These are phyloP conservation scores for Calonectria ilicicola DNA, from an alignment of 2,329 filamentous ascomycete species.

Conservation along the genomic window DNA sequence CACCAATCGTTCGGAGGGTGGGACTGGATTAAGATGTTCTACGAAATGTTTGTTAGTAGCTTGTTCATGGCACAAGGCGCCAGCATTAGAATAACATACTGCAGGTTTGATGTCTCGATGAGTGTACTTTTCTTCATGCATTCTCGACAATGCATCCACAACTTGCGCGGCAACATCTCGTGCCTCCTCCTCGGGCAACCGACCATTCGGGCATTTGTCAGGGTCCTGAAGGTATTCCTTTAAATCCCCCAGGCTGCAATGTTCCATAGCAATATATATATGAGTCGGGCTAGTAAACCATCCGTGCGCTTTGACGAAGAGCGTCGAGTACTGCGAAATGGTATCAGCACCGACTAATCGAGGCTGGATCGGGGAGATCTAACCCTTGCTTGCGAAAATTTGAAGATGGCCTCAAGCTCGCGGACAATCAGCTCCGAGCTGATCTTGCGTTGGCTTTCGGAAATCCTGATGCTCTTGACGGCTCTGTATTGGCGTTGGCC, in stretches of 20 bases:
- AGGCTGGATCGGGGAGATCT: neutral
- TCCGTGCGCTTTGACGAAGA: slow-evolving; percentile 1
- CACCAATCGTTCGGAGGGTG: neutral
- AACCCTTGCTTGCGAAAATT: neutral
- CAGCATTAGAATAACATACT: neutral
- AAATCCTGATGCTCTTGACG: neutral
- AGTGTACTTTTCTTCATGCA: neutral
- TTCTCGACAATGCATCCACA: neutral
- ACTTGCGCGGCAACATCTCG: neutral
- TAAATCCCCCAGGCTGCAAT: neutral
- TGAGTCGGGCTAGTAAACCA: neutral
- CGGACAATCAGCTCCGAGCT: neutral
- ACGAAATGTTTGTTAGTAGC: neutral
- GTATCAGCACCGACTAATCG: neutral
- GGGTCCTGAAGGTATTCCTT: neutral
- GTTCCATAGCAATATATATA: slow-evolving; percentile 8
- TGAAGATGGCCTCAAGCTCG: neutral
- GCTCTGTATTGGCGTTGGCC: neutral
- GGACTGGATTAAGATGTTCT: slow-evolving; percentile 3
- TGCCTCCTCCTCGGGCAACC: neutral
- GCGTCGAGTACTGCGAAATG: neutral
- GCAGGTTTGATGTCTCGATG: slow-evolving; percentile 3
- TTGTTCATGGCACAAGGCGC: neutral
- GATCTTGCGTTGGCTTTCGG: neutral
- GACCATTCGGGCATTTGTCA: neutral